Percentiles rank a stretch among this genome's conserved stretches.
Conservation (phyloP, 1,284 basidiomycete genomes). For the Pascua sp. region DNA sequence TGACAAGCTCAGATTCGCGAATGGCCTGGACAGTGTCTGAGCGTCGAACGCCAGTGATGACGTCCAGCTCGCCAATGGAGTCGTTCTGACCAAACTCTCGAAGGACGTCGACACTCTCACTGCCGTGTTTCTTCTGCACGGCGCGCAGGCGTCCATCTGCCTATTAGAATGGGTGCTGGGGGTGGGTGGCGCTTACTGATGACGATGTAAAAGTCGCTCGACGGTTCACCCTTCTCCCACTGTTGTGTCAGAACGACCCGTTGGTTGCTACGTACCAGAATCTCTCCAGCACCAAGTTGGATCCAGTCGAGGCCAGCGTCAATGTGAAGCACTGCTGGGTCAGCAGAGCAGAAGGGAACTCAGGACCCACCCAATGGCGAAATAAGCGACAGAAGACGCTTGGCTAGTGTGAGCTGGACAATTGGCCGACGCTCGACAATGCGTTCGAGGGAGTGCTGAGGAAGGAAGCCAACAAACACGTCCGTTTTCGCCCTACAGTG, state of each 20-base stretch:
- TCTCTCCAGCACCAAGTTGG: slow-evolving; percentile 85
- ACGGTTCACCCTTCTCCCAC: slow-evolving; percentile 86
- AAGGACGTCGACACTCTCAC: slow-evolving; percentile 66
- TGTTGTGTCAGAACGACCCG: slow-evolving; percentile 57
- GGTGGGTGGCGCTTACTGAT: slow-evolving; percentile 58
- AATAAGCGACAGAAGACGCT: slow-evolving; percentile 86
- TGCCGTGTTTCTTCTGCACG: slow-evolving; percentile 61
- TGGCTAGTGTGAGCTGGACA: slow-evolving; percentile 91
- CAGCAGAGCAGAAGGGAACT: slow-evolving; percentile 1
- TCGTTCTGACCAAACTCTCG: slow-evolving; percentile 90
- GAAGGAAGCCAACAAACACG: slow-evolving; percentile 91
- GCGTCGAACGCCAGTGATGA: slow-evolving; percentile 86
- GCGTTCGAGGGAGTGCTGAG: slow-evolving; percentile 79
- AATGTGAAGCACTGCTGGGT: slow-evolving; percentile 76
- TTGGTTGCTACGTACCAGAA: slow-evolving; percentile 20
- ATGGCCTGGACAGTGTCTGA: slow-evolving; percentile 94
- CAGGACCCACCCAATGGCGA: slow-evolving; percentile 80
- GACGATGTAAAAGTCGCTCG: slow-evolving; percentile 94
- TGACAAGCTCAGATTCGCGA: slow-evolving; percentile 93
- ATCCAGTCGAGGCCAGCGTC: slow-evolving; percentile 98
- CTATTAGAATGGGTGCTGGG: slow-evolving; percentile 8
- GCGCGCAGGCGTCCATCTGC: slow-evolving; percentile 80
- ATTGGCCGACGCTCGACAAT: slow-evolving; percentile 92
- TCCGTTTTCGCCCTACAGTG: slow-evolving; percentile 82
- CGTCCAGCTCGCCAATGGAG: slow-evolving; percentile 78